Percentiles rank a stretch among this genome's conserved stretches.
Conservation (phyloP, 306 rosid species). For the Medicago lupulina region DNA sequence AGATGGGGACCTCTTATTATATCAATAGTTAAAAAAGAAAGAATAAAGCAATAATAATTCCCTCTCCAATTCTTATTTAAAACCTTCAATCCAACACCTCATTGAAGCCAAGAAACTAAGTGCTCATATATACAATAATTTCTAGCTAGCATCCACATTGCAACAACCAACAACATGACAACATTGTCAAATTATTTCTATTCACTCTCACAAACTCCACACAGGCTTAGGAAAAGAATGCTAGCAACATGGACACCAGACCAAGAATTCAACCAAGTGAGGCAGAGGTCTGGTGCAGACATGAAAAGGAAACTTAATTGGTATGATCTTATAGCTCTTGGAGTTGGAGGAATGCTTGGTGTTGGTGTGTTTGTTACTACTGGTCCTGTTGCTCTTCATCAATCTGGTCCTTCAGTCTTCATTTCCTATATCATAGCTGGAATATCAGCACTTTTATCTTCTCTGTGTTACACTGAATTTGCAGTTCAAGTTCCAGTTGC, state of each 20-base stretch:
- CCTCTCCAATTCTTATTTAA: conserved; percentile 61
- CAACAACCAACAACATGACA: conserved; percentile 43
- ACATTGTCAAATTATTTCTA: conserved; percentile 63
- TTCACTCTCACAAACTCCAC: conserved; percentile 83
- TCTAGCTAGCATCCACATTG: conserved; percentile 28
- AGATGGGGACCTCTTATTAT: conserved; percentile 19
- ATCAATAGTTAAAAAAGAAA: conserved; percentile 29
- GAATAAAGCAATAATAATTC: conserved; percentile 47
- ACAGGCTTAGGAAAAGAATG: conserved; percentile 80
- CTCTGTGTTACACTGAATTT: conserved; percentile 90
- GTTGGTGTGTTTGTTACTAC: conserved; percentile 96
- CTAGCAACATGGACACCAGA: conserved; percentile 95
- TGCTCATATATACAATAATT: conserved; percentile 40
- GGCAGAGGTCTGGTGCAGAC: conserved; percentile 90
- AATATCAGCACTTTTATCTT: conserved; percentile 86
- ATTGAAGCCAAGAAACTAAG: conserved; percentile 45
- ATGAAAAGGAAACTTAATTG: conserved; percentile 88
- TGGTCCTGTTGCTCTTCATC: conserved; percentile 63
- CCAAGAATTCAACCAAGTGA: conserved; percentile 84
- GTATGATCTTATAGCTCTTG: conserved; percentile 86
- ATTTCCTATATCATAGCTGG: conserved; percentile 88
- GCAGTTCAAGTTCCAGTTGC: conserved; percentile 94
- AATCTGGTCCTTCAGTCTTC: conserved; percentile 87
- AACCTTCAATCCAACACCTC: conserved; percentile 48
- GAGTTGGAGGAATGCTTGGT: conserved; percentile 97